Evolutionary conservation across 2,329 filamentous ascomycete species (phyloP), one percentile per base, ranked within the genome.

Genomic region (Stagonosporopsis chrysanthemi): DNA sequence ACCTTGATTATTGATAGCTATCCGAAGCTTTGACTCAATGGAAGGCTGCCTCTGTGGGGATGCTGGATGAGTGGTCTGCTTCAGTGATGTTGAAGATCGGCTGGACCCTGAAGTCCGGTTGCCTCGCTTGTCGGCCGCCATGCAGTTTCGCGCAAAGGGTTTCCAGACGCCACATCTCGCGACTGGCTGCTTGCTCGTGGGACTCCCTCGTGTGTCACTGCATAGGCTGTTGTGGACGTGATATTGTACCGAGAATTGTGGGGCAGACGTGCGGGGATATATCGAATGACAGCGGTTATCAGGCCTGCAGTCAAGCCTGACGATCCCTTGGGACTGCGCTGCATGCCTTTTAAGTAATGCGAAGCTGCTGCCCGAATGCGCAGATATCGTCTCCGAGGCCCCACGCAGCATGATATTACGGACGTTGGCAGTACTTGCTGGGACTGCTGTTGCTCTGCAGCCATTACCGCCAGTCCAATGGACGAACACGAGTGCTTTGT

Each of bases 401-500:
- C 24, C 23, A 39, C 19, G 28, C 47, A 55, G 47, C 15, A 71
- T 66, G 62, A 56, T 60, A 19, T 40, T 63, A 57, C 51, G 51
- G 53, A 35, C 29, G 12, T 42, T 65, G 23, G 50, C 31, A 22
- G 43, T 38, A 14, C 42, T 69, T 8, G 26, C 61, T 35, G 57
- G 64, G 29, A 45, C 62, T 39, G 73, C 63, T 19, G 63, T 67
- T 26, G 77, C 74, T 15, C 58, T 79, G 39, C 77, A 81, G 58
- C 68, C 68, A 38, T 70, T 81, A 7, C 78, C 78, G 14, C 78
- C 78, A 1, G 68, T 76, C 1, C 53, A 70, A 62, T 74, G 66
- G 63, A 61, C 47, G 5, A 55, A 56, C 15, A 58, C 42, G 19
- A 66, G 58, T 39, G 33, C 48, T 4, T 52, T 58, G 2, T 44